Evolutionary conservation across 108 stramenopile genomes (phyloP), one percentile per base, ranked within the genome.

Genomic region (Hondaea fermentalgiana): DNA sequence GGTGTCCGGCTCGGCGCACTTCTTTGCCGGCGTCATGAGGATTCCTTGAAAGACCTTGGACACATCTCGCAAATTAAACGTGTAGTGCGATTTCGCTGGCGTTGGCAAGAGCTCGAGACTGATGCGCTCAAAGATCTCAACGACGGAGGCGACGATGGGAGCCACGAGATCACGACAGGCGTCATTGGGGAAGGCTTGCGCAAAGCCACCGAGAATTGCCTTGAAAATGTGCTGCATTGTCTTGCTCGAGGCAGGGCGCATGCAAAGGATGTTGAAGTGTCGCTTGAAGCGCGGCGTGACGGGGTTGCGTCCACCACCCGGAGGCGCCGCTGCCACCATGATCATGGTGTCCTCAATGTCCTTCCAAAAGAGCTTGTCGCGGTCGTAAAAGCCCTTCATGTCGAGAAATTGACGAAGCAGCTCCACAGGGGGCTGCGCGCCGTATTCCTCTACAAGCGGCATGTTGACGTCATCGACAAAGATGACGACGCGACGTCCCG

Each of bases 381-480:
- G 91, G 89, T 95, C 94, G 90, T 95, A 95, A 90, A 95, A 95
- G 10, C 94, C 94, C 88, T 95, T 93, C 91, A 94, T 93, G 60
- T 95, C 94, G 10, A 94, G 90, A 88, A 94, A 94, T 91, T 95
- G 94, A 21, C 94, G 87, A 42, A 95, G 91, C 60, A 95, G 91
- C 72, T 95, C 94, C n/a, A 95, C 88, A 14, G 94, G 94, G 5
- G 94, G 88, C 91, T 95, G 94, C 1, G 94, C 94, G 12, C 94
- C 94, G 60, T 95, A 95, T n/a, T 90, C 90, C 71, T 95, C 94
- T 17, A 89, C 92, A 5, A 93, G 57, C 2, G 94, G 94, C 94
- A 95, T 95, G 94, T 95, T 95, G 21, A 95, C 93, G 88, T 95
- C 94, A 69, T 95, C 94, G 25, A 95, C 94, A 90, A 95, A 95